Evolutionary conservation across 768 basidiomycete genomes (phyloP), one percentile per base, ranked within the genome.

Genomic region (Mycena rebaudengoi): DNA sequence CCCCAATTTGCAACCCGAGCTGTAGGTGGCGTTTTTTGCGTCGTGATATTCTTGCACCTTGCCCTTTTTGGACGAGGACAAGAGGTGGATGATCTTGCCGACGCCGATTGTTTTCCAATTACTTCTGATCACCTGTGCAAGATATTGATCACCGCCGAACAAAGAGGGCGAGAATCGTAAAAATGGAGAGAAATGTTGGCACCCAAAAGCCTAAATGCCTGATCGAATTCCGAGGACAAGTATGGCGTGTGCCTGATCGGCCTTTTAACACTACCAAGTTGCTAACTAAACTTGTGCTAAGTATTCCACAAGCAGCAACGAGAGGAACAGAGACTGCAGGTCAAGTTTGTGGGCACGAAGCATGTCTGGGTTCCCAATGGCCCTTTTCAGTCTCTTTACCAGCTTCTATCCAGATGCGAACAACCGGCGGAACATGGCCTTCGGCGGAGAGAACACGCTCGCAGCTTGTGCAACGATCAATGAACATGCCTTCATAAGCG

Each of bases 341-440:
- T 70, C 74, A 59, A 52, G 49, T 53, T 73, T 70, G 65, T 74
- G 64, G 71, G 33, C 85, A 86, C 2, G 74, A 75, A 33, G 81
- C 77, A 75, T 91, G 90, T 60, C 83, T 79, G 4, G 82, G 77
- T 64, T 81, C 79, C 88, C 88, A 88, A 3, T 68, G 69, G 7
- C 78, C 80, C 13, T 67, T 56, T 16, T 65, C 64, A 23, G 23
- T 43, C 66, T 60, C 76, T 68, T 73, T 69, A 40, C 70, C 73
- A 25, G 63, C 66, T 39, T 79, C 77, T 23, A 73, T 76, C 85
- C 85, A 90, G 26, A 84, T 69, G 43, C 90, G 83, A 29, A 86
- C 88, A 4, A 92, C 89, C 0, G 91, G 88, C 1, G 91, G 92
- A 8, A 90, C 80, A 71, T 92, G 90, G 0, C 88, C 88, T 67